Conservation (phyloP, 139 green algal species). For the Chlorella sp. region DNA sequence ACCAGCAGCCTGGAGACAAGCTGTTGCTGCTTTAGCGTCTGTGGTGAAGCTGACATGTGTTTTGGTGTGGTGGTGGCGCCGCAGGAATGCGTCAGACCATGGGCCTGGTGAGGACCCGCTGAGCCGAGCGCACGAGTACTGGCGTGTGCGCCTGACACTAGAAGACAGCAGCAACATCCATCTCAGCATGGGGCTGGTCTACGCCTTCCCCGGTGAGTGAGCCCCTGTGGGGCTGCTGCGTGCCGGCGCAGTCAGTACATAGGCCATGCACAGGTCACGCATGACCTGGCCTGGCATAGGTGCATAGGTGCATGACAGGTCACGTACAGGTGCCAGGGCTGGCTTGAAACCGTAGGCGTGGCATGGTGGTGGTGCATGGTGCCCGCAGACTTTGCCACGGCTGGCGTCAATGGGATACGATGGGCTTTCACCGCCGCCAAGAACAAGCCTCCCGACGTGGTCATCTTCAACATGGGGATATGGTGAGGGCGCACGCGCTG, state of each 20-base stretch:
- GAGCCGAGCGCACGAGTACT: background rate
- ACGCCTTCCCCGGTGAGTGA: background rate
- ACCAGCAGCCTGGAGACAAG: too few relatives aligned
- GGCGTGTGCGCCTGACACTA: background rate
- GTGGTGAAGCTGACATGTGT: too few relatives aligned
- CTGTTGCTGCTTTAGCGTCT: too few relatives aligned
- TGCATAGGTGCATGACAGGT: too few relatives aligned
- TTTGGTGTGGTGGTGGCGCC: too few relatives aligned
- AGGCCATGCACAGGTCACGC: too few relatives aligned
- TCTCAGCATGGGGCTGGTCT: slow-evolving; percentile 7
- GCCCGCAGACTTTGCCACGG: slow-evolving; percentile 6
- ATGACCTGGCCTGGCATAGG: too few relatives aligned
- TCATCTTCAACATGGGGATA: slow-evolving; percentile 7
- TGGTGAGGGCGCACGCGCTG: background rate
- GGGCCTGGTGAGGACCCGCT: background rate
- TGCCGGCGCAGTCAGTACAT: too few relatives aligned
- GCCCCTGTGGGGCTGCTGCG: too few relatives aligned
- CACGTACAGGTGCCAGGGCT: too few relatives aligned
- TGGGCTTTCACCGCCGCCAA: background rate
- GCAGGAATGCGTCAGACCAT: background rate
- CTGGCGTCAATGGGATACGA: background rate
- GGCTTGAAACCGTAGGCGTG: too few relatives aligned
- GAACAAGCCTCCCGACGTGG: background rate
- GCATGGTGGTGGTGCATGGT: too few relatives aligned
- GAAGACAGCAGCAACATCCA: background rate